Percentiles rank a stretch among this genome's conserved stretches.
Conservation (phyloP, 1,139 yeast genomes). For the Debaryomycetaceae sp. region DNA sequence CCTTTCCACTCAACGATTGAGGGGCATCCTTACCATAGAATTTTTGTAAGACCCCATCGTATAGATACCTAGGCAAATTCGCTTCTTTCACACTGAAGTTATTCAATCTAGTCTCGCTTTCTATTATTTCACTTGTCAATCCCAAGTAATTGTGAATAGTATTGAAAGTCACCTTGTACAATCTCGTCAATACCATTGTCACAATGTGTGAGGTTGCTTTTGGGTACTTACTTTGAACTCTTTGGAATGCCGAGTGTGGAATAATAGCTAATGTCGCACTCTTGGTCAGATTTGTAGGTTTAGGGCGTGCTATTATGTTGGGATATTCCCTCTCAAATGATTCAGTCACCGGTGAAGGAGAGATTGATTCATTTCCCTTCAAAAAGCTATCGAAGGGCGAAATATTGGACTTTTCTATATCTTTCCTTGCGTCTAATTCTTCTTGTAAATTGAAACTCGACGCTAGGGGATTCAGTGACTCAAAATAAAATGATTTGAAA, state of each 20-base stretch:
- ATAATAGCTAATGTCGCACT: conserved; percentile 88
- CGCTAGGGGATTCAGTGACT: conserved; percentile 1
- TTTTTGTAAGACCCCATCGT: conserved; percentile 53
- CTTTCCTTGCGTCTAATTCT: not conserved
- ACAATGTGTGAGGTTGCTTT: conserved; percentile 91
- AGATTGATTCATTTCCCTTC: not conserved
- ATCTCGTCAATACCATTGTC: conserved; percentile 82
- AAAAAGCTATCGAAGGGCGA: conserved; percentile 7
- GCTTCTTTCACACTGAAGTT: conserved; percentile 21
- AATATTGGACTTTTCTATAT: conserved; percentile 1
- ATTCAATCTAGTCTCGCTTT: conserved; percentile 71
- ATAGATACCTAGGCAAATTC: conserved; percentile 57
- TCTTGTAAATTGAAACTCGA: conserved; percentile 2
- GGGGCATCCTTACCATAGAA: conserved; percentile 14
- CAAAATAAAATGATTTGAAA: conserved; percentile 19
- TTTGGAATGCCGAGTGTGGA: conserved; percentile 77
- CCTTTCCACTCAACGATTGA: conserved; percentile 1
- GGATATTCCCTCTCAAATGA: conserved; percentile 17
- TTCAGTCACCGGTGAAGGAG: not conserved
- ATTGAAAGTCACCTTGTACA: conserved; percentile 87
- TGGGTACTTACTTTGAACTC: conserved; percentile 74
- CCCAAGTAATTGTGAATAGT: conserved; percentile 87
- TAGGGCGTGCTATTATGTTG: conserved; percentile 58
- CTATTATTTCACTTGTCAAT: conserved; percentile 74
- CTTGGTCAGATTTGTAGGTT: conserved; percentile 18